Evolutionary conservation across 1,284 basidiomycete species (phyloP), one percentile per base, ranked within the genome.

Genomic region (Garcileccinum viscosum): DNA sequence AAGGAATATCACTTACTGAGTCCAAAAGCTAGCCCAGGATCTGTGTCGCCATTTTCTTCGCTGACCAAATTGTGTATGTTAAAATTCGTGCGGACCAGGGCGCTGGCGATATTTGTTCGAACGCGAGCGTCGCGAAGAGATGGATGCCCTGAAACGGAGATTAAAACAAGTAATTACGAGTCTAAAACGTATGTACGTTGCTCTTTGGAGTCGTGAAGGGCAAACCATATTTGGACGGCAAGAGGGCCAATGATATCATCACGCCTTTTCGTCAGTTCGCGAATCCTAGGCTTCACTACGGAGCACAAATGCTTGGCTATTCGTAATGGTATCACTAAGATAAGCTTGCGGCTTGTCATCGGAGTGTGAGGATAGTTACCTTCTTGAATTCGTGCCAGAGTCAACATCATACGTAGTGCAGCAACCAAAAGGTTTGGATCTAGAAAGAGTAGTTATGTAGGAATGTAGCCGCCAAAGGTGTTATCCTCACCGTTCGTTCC

Each of bases 11-110:
- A 32, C 72, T 60, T 22, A 78, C 77, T 68, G 1, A 78, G 62
- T 7, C 72, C 74, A 24, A 78, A 80, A 33, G 78, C 50, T 47
- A 69, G 63, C n/a, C 61, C 71, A 33, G 50, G 27, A 60, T 70
- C 47, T 9, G 6, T 15, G 15, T 5, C 15, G 12, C 8, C 5
- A 27, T 14, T 35, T 27, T 50, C 7, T 30, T 19, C 42, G 6
- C 47, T 40, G 3, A 30, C 4, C 30, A 60, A 27, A 32, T 27
- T 15, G 6, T 22, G 22, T 14, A 35, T 60, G 1, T 64, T 32
- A 9, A 60, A 30, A 12, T 24, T 63, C 59, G 76, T 47, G 33
- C 50, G 53, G 9, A 58, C 33, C n/a, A 77, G 63, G 7, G 68
- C 71, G 14, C 64, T 24, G 3, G 68, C 75, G 9, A 77, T 64